Evolutionary conservation across 1,284 basidiomycete genomes (phyloP).

Genomic region (Bondarzewia mesenterica): DNA sequence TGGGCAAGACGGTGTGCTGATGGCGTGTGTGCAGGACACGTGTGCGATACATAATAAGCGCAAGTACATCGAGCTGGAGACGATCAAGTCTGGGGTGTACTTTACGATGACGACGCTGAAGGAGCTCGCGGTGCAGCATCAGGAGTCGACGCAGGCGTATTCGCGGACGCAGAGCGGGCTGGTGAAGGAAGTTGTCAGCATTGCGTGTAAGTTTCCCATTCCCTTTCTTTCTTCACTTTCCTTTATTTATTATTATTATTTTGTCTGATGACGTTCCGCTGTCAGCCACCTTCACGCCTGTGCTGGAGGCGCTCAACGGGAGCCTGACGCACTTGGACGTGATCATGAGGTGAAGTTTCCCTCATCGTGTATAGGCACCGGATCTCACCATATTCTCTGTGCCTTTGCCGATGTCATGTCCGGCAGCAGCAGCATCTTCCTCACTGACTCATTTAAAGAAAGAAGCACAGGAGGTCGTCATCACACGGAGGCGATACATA

Average conservation of each 20-base stretch:
- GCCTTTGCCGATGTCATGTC: conserved; percentile 76
- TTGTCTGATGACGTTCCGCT: not conserved
- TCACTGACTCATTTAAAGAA: conserved; percentile 81
- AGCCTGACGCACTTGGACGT: conserved; percentile 91
- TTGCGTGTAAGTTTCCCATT: conserved; percentile 61
- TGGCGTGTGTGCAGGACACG: conserved; percentile 72
- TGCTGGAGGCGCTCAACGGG: conserved; percentile 85
- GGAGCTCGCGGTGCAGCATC: conserved; percentile 69
- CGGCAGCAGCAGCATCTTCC: conserved; percentile 53
- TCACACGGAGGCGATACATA: too few species aligned
- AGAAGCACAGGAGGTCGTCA: too few species aligned
- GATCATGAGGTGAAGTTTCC: conserved; percentile 59
- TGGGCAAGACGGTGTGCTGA: too few species aligned
- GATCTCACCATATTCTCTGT: conserved; percentile 77
- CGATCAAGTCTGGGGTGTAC: conserved; percentile 82
- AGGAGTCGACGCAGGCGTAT: conserved; percentile 67
- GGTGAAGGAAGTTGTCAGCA: conserved; percentile 90
- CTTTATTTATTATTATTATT: too few species aligned
- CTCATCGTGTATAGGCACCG: too few species aligned
- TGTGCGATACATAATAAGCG: conserved; percentile 63
- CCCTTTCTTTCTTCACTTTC: too few species aligned
- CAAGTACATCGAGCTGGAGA: conserved; percentile 80
- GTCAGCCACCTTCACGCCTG: conserved; percentile 81
- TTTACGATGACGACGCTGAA: conserved; percentile 86
- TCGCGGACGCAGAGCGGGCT: conserved; percentile 71